Evolutionary conservation across 2,329 filamentous ascomycete genomes (phyloP).

Genomic region (Cladosporium cucumerinum): DNA sequence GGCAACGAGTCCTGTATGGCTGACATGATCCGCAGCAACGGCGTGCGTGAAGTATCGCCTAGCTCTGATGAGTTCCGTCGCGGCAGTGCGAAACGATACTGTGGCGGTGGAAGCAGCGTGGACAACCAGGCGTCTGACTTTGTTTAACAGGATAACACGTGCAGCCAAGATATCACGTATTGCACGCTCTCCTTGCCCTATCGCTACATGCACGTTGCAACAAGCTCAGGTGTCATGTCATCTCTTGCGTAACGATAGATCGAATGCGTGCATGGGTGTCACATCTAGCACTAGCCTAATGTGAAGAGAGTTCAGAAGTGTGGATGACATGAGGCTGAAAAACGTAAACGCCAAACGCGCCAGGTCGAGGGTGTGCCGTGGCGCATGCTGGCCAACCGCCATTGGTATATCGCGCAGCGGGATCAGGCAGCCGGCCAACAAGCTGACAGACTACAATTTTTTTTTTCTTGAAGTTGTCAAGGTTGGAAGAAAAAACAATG

Average conservation of each 20-base stretch:
- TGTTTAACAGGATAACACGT: neutral
- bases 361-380: neutral
- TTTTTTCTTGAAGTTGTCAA: neutral
- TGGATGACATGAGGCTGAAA: slow-evolving; percentile 6
- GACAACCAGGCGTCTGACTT: neutral
- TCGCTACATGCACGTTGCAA: neutral
- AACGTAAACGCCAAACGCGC: neutral
- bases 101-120: neutral
- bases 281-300: neutral
- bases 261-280: neutral
- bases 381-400: neutral
- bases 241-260: neutral
- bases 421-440: neutral
- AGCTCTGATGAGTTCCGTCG: neutral
- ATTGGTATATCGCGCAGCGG: neutral
- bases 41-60: neutral
- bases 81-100: neutral
- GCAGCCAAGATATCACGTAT: neutral
- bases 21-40: neutral
- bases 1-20: neutral
- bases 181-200: neutral
- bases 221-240: neutral
- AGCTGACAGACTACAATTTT: neutral
- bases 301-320: neutral
- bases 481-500: neutral